Percentiles rank a stretch among this genome's conserved stretches.
These are phyloP conservation scores for Oryza glaberrima DNA, from an alignment of 176 grass and related monocot genomes.

Conservation along the genomic window DNA sequence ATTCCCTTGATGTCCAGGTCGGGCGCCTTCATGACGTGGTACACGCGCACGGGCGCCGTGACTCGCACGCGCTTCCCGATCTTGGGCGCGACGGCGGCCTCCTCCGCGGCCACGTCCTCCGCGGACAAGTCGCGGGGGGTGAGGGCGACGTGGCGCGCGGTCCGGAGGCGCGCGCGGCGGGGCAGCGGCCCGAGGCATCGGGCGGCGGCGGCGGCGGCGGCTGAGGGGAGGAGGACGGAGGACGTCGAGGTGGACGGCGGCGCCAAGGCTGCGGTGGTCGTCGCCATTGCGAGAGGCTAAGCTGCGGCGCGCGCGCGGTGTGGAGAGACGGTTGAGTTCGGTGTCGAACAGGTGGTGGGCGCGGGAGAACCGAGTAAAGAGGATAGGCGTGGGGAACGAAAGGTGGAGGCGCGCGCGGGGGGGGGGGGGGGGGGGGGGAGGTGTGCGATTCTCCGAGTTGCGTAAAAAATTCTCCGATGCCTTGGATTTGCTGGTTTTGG, in stretches of 20 bases:
- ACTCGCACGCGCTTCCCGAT: constrained; percentile 83
- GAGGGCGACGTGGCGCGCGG: constrained; percentile 62
- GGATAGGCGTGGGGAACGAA: constrained; percentile 52
- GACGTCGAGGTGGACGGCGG: constrained; percentile 53
- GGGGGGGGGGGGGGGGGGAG: too few species aligned
- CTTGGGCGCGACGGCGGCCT: constrained; percentile 72
- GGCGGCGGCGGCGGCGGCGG: not conserved
- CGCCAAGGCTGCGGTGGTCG: constrained; percentile 55
- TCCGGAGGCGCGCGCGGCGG: constrained; percentile 18
- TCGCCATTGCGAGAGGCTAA: constrained; percentile 36
- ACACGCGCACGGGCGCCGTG: constrained; percentile 75
- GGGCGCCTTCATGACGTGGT: constrained; percentile 90
- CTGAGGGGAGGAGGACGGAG: constrained; percentile 46
- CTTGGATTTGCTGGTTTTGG: not conserved
- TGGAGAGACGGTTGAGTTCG: constrained; percentile 13
- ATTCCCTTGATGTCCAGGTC: constrained; percentile 87
- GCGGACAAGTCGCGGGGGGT: constrained; percentile 58
- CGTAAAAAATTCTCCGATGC: not conserved
- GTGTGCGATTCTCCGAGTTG: not conserved
- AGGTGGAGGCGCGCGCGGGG: constrained; percentile 26
- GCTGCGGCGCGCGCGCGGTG: not conserved
- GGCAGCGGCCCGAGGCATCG: constrained; percentile 3
- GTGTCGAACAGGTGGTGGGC: constrained; percentile 62
- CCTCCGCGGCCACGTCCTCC: constrained; percentile 61
- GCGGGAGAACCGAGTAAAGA: constrained; percentile 35